Percentiles rank a stretch among this genome's conserved stretches.
Evolutionary conservation across 1,284 basidiomycete species (phyloP).

Genomic region (Sanghuangporus weigelae): DNA sequence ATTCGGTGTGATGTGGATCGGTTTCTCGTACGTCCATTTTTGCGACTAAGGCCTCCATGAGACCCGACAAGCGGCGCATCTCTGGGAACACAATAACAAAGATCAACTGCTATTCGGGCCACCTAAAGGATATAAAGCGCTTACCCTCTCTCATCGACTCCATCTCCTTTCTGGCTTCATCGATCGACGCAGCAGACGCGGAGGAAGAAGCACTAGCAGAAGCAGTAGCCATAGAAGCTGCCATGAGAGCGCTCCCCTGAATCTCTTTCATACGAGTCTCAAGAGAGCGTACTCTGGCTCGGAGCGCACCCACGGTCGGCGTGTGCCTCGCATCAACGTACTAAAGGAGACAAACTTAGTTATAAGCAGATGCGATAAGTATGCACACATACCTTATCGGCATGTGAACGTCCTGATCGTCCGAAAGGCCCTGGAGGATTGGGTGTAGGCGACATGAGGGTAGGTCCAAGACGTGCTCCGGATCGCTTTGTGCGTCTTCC

Average conservation of each 20-base stretch:
- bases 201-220: neutral
- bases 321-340: neutral
- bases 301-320: neutral
- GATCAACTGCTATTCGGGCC: neutral
- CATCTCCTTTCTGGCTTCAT: constrained; percentile 7
- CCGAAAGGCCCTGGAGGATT: neutral
- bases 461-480: neutral
- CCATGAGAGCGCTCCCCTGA: neutral
- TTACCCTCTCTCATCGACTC: constrained; percentile 11
- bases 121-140: neutral
- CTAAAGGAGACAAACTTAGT: neutral
- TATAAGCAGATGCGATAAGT: neutral
- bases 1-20: neutral
- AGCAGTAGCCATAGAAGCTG: neutral
- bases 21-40: neutral
- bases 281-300: neutral
- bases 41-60: constrained; percentile 6
- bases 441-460: neutral
- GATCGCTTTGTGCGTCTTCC: neutral
- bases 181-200: neutral
- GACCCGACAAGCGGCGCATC: constrained; percentile 11
- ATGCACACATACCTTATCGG: neutral
- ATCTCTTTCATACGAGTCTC: constrained; percentile 11
- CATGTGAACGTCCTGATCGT: neutral
- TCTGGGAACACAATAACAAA: neutral